Evolutionary conservation across 2,329 filamentous ascomycete genomes (phyloP).

Genomic region (Phaeosphaeriaceae sp.): DNA sequence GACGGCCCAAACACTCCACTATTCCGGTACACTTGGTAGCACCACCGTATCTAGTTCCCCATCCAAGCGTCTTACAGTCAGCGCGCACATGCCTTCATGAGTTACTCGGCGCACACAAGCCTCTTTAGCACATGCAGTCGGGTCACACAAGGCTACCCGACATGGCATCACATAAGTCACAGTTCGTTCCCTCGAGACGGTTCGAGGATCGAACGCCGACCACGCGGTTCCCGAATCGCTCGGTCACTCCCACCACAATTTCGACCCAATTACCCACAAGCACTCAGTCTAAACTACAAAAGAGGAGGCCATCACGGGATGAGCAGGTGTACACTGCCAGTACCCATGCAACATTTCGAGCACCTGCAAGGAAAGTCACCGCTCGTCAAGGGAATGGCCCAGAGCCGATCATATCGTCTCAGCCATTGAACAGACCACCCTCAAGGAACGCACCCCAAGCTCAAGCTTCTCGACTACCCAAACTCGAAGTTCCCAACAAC

Average conservation of each 20-base stretch:
- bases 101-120: slow-evolving; percentile 44
- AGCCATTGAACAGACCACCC: slow-evolving; percentile 19
- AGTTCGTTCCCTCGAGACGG: slow-evolving; percentile 42
- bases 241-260: slow-evolving; percentile 42
- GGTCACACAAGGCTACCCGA: slow-evolving; percentile 46
- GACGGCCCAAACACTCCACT: slow-evolving; percentile 31
- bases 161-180: slow-evolving; percentile 53
- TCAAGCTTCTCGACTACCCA: slow-evolving; percentile 42
- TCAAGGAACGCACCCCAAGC: slow-evolving; percentile 32
- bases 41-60: slow-evolving; percentile 23
- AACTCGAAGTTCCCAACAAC: slow-evolving; percentile 42
- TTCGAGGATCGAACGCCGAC: slow-evolving; percentile 40
- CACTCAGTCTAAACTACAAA: slow-evolving; percentile 44
- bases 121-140: slow-evolving; percentile 41
- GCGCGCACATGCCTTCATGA: slow-evolving; percentile 50
- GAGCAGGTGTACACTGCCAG: slow-evolving; percentile 30
- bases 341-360: slow-evolving; percentile 25
- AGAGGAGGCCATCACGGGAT: slow-evolving; percentile 44
- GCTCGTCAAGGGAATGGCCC: slow-evolving; percentile 32
- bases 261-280: slow-evolving; percentile 33
- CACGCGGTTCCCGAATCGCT: slow-evolving; percentile 47
- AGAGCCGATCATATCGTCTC: slow-evolving; percentile 28
- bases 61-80: slow-evolving; percentile 28
- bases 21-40: slow-evolving; percentile 24
- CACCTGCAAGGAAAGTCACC: slow-evolving; percentile 23